Base-by-base conservation (phyloP, 768 basidiomycete species). In the Mycena sanguinolenta region DNA sequence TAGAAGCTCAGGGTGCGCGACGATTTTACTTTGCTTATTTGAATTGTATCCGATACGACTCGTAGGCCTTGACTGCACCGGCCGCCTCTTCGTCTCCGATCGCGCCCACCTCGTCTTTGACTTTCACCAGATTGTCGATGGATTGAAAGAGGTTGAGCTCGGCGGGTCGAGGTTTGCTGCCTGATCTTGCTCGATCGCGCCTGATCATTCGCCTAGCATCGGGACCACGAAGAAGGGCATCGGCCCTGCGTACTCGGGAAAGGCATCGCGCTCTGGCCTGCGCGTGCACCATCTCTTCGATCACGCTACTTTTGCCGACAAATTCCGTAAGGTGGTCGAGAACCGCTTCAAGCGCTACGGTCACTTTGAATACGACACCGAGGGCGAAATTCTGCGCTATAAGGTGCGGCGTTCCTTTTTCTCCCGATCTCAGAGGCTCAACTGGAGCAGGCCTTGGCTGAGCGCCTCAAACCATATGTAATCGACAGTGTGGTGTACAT, bases 111-210 rank as follows among this genome's bases (percentile, higher is more conserved):
- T 99, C 70, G 98, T 99, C 38, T 96, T 99, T 77, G 98, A 99
- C 79, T 99, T 99, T 81, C 98, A 99, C 82, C 98, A 99, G 84
- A 98, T 99, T 77, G 98, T 99, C 32, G 98, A 99, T 78, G 98
- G 98, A 7, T 84, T 99, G 77, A 99, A 99, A 80, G 98, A 99
- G 80, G 95, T 96, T 44, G 98, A 99, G 79, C 89, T 99, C 27
- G 98, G 98, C 27, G 94, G 95, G 12, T 92, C 91, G 1, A 94
- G 92, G 91, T 91, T 74, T 38, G 74, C 72, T 67, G n/a, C 49
- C 42, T 67, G 53, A 65, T 63, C 53, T 38, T 21, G 23, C 10
- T 14, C 32, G 53, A 53, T 63, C 38, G 57, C 46, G 36, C 28
- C 21, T 63, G 28, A 73, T 63, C 17, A 57, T 50, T 32, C 39